phyloP scores from a whole-genome alignment of 2,329 filamentous ascomycete species.

The Colletotrichum chlorophyti region DNA sequence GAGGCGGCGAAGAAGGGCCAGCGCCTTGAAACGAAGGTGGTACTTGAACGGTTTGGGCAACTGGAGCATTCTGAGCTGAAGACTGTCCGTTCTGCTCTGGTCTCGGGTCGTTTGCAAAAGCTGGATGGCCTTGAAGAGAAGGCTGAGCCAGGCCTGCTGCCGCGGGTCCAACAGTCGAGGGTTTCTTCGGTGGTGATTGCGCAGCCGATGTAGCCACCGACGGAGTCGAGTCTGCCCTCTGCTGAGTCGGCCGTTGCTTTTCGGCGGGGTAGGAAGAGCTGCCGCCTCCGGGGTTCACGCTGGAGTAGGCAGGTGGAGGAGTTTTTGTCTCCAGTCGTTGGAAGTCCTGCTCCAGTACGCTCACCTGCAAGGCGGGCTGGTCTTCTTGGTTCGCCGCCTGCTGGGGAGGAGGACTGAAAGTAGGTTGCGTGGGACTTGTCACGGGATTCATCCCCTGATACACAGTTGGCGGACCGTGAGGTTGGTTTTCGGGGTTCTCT shows the following conservation, averaged over 20 bases:
- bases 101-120: constrained; percentile 85
- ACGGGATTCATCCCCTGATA: constrained; percentile 87
- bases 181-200: constrained; percentile 39
- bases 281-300: constrained; percentile 63
- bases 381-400: constrained; percentile 39
- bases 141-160: constrained; percentile 49
- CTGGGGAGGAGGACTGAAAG: constrained; percentile 52
- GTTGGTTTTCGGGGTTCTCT: constrained; percentile 83
- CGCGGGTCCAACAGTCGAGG: constrained; percentile 34
- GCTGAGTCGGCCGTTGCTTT: constrained; percentile 65
- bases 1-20: constrained; percentile 84
- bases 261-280: constrained; percentile 76
- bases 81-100: constrained; percentile 53
- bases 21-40: constrained; percentile 50
- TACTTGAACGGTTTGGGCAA: constrained; percentile 38
- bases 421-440: constrained; percentile 55
- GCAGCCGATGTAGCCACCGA: constrained; percentile 37
- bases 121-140: constrained; percentile 74
- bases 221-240: constrained; percentile 34
- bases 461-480: constrained; percentile 87
- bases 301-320: constrained; percentile 95
- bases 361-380: constrained; percentile 59
- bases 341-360: constrained; percentile 85
- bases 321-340: constrained; percentile 82
- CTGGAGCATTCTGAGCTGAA: constrained; percentile 3